These are phyloP conservation scores for Adansonia grandidieri DNA, from an alignment of 441 rosid genomes.

Conservation along the genomic window DNA sequence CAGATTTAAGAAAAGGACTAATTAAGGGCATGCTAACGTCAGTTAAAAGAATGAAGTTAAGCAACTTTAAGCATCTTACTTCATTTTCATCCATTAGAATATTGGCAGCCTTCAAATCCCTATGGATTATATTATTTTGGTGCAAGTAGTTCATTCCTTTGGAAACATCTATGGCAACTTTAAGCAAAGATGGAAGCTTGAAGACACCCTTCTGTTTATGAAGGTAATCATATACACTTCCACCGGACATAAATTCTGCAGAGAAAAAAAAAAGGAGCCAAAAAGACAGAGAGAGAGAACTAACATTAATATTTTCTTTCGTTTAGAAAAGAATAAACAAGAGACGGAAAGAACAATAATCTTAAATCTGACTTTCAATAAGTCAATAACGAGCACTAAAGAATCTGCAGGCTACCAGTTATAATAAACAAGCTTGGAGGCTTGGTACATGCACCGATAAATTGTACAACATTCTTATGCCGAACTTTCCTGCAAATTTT, in stretches of 20 bases:
- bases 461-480: slow-evolving; percentile 76
- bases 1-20: background rate
- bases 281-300: background rate
- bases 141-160: slow-evolving; percentile 83
- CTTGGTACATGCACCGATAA: slow-evolving; percentile 83
- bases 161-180: slow-evolving; percentile 72
- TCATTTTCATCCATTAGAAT: slow-evolving; percentile 81
- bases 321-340: slow-evolving; percentile 4
- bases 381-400: slow-evolving; percentile 13
- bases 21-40: background rate
- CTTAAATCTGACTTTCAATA: slow-evolving; percentile 14
- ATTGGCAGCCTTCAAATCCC: slow-evolving; percentile 79
- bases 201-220: slow-evolving; percentile 72
- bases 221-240: slow-evolving; percentile 78
- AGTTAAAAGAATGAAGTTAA: background rate
- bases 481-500: slow-evolving; percentile 65
- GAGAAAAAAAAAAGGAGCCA: slow-evolving; percentile 17
- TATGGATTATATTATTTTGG: slow-evolving; percentile 72
- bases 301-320: slow-evolving; percentile 8
- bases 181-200: slow-evolving; percentile 69
- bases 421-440: slow-evolving; percentile 70
- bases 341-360: slow-evolving; percentile 14
- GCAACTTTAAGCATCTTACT: slow-evolving; percentile 39
- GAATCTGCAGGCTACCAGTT: slow-evolving; percentile 51
- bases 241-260: slow-evolving; percentile 72